Evolutionary conservation across 164 flowering plant genomes (phyloP).

Genomic region (Houttuynia cordata): DNA sequence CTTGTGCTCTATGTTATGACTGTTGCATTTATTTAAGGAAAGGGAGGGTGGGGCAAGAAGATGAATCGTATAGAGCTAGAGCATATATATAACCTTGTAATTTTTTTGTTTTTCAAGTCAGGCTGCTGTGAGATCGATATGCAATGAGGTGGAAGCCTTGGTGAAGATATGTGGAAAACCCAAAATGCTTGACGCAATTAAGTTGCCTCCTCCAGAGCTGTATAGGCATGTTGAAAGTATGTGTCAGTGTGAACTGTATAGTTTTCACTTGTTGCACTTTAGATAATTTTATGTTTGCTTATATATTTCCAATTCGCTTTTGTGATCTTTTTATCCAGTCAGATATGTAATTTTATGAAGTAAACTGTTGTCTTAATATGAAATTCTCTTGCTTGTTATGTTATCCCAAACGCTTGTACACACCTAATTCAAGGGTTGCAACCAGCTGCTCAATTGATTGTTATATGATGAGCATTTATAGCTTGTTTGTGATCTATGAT

Average conservation of each 20-base stretch:
- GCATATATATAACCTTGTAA: background rate
- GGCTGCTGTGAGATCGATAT: conserved; percentile 77
- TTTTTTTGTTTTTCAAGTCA: conserved; percentile 14
- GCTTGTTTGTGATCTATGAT: too few species aligned
- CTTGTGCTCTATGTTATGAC: too few species aligned
- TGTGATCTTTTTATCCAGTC: background rate
- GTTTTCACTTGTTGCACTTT: background rate
- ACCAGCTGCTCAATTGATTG: too few species aligned
- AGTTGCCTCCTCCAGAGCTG: conserved; percentile 83
- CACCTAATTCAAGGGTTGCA: too few species aligned
- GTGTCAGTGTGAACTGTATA: conserved; percentile 8
- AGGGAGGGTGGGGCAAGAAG: background rate
- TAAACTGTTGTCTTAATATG: background rate
- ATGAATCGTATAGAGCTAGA: background rate
- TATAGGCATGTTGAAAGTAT: conserved; percentile 89
- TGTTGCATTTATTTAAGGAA: too few species aligned
- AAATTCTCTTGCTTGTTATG: background rate
- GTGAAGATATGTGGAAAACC: conserved; percentile 79
- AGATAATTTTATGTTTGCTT: background rate
- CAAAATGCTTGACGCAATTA: conserved; percentile 92
- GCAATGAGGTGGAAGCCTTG: conserved; percentile 65
- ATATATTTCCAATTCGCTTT: background rate
- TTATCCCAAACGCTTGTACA: background rate
- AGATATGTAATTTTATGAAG: background rate
- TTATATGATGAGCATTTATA: too few species aligned